Evolutionary conservation across 2,329 filamentous ascomycete species (phyloP), one percentile per base, ranked within the genome.

Genomic region (Thielaviopsis euricoi): DNA sequence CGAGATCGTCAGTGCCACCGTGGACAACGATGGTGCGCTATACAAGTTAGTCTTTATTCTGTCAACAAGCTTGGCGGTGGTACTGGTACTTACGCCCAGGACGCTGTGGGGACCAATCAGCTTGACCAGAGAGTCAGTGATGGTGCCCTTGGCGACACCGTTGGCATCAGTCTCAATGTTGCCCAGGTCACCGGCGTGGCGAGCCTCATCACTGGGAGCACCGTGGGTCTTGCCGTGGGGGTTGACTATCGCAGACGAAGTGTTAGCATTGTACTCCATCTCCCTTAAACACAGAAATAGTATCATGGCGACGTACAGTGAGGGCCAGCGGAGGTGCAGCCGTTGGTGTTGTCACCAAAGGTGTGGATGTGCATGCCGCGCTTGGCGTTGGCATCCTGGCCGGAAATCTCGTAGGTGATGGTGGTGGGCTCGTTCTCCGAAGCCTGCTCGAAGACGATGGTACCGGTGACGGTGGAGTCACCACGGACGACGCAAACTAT

Each of bases 341-440:
- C 93, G 77, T 98, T 98, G 80, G 93, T 97, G 82, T 97, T 97
- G 82, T 97, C 93, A 72, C 93, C 93, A 70, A 95, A 98, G 73
- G 93, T 88, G 80, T 98, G 93, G 70, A 98, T 85, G 81, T 98
- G 93, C 81, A 97, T 89, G 74, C 89, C 93, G 75, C 93, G 91
- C 83, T 95, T 82, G 70, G 93, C 90, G 73, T 95, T 95, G 75
- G 91, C 69, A 71, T 97, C 90, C 76, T 96, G 79, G 75, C 93
- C 91, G 62, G 81, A 79, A 75, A 98, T 89, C 75, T 96, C 82
- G 85, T 87, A 98, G 70, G 85, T 81, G 77, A 98, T 80, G 72
- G 79, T 91, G 71, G 93, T 97, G 66, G 85, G 82, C 67, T 81
- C 74, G 67, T 77, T 81, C 80, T 96, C 93, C 71, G 80, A 81